A percentile compares a stretch with the other conserved stretches of the same genome.
These are phyloP conservation scores for Alloteropsis angusta DNA, from an alignment of 202 grass and related monocot genomes.

Conservation along the genomic window DNA sequence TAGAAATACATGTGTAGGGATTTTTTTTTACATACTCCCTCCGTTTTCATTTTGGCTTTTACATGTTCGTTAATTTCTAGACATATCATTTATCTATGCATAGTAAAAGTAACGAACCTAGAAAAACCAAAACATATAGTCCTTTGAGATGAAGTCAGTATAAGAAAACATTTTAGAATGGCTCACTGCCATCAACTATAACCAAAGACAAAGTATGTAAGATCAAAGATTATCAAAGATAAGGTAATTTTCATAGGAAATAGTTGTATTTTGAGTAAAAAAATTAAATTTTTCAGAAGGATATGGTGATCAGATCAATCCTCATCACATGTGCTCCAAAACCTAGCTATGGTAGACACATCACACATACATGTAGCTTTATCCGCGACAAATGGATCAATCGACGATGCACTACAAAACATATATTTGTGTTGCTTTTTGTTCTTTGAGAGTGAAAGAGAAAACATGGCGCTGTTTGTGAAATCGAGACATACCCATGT, in stretches of 20 bases:
- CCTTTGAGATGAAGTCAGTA: no score
- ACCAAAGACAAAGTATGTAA: background rate
- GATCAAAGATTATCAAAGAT: background rate
- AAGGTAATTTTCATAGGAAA: background rate
- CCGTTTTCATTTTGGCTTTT: no score
- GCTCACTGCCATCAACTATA: background rate
- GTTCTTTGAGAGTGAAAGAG: background rate
- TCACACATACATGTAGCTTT: background rate
- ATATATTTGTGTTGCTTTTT: background rate
- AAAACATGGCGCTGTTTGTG: background rate
- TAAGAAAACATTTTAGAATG: background rate
- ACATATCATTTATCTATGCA: no score
- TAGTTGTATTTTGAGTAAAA: background rate
- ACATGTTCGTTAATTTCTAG: no score
- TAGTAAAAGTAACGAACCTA: no score
- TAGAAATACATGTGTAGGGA: background rate
- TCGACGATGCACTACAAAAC: background rate
- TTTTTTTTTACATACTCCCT: background rate
- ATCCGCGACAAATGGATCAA: background rate
- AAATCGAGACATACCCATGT: slow-evolving; percentile 11
- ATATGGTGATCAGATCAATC: background rate
- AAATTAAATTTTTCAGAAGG: background rate
- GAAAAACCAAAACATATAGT: no score
- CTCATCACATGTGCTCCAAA: background rate
- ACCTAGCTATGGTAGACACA: background rate